phyloP scores from a whole-genome alignment of 495 filamentous ascomycete genomes.

The Hypoxylon subgilvum region DNA sequence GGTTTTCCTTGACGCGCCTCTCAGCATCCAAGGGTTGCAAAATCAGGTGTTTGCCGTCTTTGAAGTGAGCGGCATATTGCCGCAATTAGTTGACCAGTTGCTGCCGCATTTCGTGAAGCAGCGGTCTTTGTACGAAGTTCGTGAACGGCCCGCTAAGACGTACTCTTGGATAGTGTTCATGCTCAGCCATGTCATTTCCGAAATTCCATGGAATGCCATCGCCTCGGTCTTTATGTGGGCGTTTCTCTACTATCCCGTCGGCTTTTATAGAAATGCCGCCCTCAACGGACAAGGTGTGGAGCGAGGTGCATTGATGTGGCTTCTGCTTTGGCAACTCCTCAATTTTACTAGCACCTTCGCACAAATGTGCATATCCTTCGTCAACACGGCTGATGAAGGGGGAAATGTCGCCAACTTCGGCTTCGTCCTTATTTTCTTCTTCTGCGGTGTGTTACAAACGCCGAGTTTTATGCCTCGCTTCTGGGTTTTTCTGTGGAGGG shows the following conservation, averaged over 20 bases:
- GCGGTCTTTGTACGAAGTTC: slow-evolving; percentile 78
- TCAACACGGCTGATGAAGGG: slow-evolving; percentile 67
- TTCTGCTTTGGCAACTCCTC: slow-evolving; percentile 67
- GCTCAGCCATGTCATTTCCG: slow-evolving; percentile 73
- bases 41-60: slow-evolving; percentile 89
- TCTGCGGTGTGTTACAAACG: slow-evolving; percentile 55
- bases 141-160: slow-evolving; percentile 80
- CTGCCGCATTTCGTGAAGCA: slow-evolving; percentile 83
- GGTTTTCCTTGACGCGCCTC: slow-evolving; percentile 75
- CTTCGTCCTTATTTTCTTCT: slow-evolving; percentile 69
- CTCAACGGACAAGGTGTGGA: slow-evolving; percentile 58
- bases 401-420: slow-evolving; percentile 68
- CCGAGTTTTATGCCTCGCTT: slow-evolving; percentile 58
- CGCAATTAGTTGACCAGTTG: slow-evolving; percentile 75
- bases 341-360: slow-evolving; percentile 72
- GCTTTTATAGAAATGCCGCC: slow-evolving; percentile 71
- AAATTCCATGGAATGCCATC: slow-evolving; percentile 76
- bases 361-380: slow-evolving; percentile 68
- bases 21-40: slow-evolving; percentile 75
- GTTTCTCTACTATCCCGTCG: slow-evolving; percentile 80
- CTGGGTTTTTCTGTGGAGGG: slow-evolving; percentile 75
- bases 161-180: slow-evolving; percentile 87
- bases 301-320: slow-evolving; percentile 71
- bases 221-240: slow-evolving; percentile 71
- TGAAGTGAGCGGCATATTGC: slow-evolving; percentile 76